Evolutionary conservation across 441 rosid species (phyloP).

Genomic region (Rhodomyrtus psidioides): DNA sequence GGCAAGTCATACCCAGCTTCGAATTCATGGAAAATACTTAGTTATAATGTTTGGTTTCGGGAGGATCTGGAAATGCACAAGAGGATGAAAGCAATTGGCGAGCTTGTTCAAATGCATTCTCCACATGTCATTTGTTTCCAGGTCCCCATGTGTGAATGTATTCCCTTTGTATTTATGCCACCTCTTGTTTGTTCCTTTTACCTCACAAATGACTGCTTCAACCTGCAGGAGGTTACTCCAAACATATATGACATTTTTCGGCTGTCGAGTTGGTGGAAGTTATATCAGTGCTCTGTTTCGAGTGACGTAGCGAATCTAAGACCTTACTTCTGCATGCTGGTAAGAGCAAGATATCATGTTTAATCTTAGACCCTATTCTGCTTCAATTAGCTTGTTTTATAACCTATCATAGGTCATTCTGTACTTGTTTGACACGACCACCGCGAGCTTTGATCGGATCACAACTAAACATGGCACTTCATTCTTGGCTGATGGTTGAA

Average conservation of each 20-base stretch:
- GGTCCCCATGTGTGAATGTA: constrained; percentile 24
- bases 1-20: constrained; percentile 19
- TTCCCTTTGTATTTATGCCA: not conserved
- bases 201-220: not conserved
- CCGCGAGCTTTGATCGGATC: not conserved
- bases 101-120: constrained; percentile 63
- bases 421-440: not conserved
- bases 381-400: not conserved
- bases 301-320: constrained; percentile 28
- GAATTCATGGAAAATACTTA: constrained; percentile 41
- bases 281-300: constrained; percentile 58
- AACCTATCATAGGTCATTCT: not conserved
- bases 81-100: constrained; percentile 82
- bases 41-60: constrained; percentile 95
- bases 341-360: constrained; percentile 8
- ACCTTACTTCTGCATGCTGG: constrained; percentile 84
- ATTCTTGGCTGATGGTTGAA: not conserved
- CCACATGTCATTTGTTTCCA: constrained; percentile 87
- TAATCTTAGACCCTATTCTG: not conserved
- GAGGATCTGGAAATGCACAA: constrained; percentile 73
- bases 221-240: constrained; percentile 79
- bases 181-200: not conserved
- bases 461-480: not conserved
- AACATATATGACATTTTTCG: constrained; percentile 52
- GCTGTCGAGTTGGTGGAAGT: constrained; percentile 83